Conservation (phyloP, 1,139 yeast genomes). For the Debaryomycetaceae sp. region DNA sequence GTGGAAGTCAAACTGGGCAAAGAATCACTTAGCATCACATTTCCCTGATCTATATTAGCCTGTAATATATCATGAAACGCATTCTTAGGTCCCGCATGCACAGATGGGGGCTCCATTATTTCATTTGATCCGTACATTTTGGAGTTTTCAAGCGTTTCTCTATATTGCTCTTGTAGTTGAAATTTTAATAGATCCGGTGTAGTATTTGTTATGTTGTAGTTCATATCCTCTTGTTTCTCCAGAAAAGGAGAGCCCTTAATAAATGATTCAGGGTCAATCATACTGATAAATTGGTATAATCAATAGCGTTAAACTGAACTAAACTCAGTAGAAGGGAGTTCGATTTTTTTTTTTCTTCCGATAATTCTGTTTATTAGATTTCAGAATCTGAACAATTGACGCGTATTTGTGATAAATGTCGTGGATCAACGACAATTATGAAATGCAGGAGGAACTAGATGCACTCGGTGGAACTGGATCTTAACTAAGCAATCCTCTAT, state of each 20-base stretch:
- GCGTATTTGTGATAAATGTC: neutral
- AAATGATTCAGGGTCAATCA: slow-evolving; percentile 36
- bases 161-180: slow-evolving; percentile 43
- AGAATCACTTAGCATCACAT: slow-evolving; percentile 18
- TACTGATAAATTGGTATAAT: slow-evolving; percentile 6
- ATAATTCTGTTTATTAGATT: neutral
- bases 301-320: neutral
- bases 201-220: slow-evolving; percentile 32
- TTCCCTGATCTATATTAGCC: slow-evolving; percentile 29
- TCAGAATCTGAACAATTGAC: neutral
- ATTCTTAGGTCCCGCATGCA: slow-evolving; percentile 13
- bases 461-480: no score
- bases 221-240: slow-evolving; percentile 25
- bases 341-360: neutral
- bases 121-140: slow-evolving; percentile 3
- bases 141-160: slow-evolving; percentile 26
- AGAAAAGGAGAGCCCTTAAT: slow-evolving; percentile 39
- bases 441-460: no score
- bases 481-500: no score
- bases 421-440: no score
- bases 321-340: neutral
- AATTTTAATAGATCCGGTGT: slow-evolving; percentile 45
- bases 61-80: slow-evolving; percentile 40
- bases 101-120: neutral
- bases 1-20: slow-evolving; percentile 19